phyloP scores from a whole-genome alignment of 2,329 filamentous ascomycete species.

The Diaporthe vaccinii region DNA sequence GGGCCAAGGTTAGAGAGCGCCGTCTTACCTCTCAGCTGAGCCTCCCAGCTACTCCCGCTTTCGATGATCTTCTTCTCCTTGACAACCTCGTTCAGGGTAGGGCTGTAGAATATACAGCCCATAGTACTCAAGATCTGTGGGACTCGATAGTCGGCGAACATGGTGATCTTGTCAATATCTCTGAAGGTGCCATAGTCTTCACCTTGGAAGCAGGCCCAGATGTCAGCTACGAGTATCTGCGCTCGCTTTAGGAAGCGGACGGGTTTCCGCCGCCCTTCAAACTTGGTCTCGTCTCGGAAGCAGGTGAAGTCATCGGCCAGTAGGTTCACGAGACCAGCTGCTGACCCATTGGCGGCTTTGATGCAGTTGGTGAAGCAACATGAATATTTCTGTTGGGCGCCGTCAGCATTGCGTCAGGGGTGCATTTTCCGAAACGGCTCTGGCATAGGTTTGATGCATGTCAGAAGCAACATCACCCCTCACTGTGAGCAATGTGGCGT shows the following conservation, averaged over 20 bases:
- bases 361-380: slow-evolving; percentile 82
- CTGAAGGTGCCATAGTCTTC: slow-evolving; percentile 82
- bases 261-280: slow-evolving; percentile 76
- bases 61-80: slow-evolving; percentile 74
- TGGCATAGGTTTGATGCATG: not conserved
- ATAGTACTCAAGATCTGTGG: slow-evolving; percentile 92
- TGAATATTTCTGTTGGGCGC: slow-evolving; percentile 73
- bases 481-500: not conserved
- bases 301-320: slow-evolving; percentile 85
- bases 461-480: not conserved
- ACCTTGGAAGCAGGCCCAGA: slow-evolving; percentile 96
- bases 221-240: slow-evolving; percentile 94
- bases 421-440: slow-evolving; percentile 25
- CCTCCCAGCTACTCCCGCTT: slow-evolving; percentile 82
- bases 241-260: slow-evolving; percentile 93
- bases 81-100: slow-evolving; percentile 80
- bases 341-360: slow-evolving; percentile 80
- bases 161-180: slow-evolving; percentile 96
- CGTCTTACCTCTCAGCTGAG: slow-evolving; percentile 82
- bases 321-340: slow-evolving; percentile 87
- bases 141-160: slow-evolving; percentile 98
- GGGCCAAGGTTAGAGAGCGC: not conserved
- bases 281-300: slow-evolving; percentile 85
- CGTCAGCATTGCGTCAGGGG: slow-evolving; percentile 40
- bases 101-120: slow-evolving; percentile 87